Percentiles rank a stretch among this genome's conserved stretches.
Conservation (phyloP, 2,329 filamentous ascomycete species). For the Zopfia rhizophila region DNA sequence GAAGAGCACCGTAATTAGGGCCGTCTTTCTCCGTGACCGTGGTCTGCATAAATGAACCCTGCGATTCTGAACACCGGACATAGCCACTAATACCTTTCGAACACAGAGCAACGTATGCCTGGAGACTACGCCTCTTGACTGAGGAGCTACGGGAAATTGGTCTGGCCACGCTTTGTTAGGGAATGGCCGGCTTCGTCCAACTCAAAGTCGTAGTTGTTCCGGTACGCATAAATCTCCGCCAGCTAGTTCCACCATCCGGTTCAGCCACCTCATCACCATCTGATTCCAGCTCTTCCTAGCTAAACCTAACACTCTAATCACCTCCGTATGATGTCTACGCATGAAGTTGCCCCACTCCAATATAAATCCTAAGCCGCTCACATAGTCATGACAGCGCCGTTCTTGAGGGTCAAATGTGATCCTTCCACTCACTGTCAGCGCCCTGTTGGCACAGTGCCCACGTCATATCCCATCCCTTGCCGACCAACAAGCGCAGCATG, state of each 20-base stretch:
- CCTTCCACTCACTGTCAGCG: slow-evolving; percentile 19
- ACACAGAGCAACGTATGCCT: slow-evolving; percentile 17
- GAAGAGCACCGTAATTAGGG: slow-evolving; percentile 21
- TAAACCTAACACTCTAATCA: slow-evolving; percentile 20
- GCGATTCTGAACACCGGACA: slow-evolving; percentile 11
- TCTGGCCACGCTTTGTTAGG: slow-evolving; percentile 21
- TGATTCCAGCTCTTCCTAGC: slow-evolving; percentile 21
- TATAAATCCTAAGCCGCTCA: no score
- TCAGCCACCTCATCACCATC: slow-evolving; percentile 19
- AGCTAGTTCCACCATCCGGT: no score
- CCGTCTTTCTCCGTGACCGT: slow-evolving; percentile 18
- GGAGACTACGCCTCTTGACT: slow-evolving; percentile 20
- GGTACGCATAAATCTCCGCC: slow-evolving; percentile 23
- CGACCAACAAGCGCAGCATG: slow-evolving; percentile 21
- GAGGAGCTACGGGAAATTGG: slow-evolving; percentile 21
- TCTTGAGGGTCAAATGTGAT: not conserved
- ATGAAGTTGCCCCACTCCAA: slow-evolving; percentile 22
- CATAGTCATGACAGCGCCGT: no score
- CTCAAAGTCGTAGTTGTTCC: slow-evolving; percentile 23
- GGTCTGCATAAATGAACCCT: slow-evolving; percentile 21
- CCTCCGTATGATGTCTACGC: slow-evolving; percentile 20
- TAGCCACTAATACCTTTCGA: slow-evolving; percentile 16
- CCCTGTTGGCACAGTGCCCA: slow-evolving; percentile 20
- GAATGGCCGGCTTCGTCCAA: slow-evolving; percentile 23
- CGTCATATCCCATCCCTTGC: slow-evolving; percentile 25